Evolutionary conservation across 441 rosid genomes (phyloP).

Genomic region (Melastoma candidum): DNA sequence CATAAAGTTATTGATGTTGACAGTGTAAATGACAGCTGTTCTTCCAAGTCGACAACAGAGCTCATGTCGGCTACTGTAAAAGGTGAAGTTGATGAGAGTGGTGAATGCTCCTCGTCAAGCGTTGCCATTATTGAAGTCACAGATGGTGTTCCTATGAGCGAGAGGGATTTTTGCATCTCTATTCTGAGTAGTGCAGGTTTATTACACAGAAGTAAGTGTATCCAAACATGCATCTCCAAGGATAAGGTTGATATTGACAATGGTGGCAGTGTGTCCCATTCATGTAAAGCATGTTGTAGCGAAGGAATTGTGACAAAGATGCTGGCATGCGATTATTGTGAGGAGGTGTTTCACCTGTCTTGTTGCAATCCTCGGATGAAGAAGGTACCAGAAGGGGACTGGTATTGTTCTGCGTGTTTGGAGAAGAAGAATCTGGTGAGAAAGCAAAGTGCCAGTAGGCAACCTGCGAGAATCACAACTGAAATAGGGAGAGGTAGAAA

Average conservation of each 20-base stretch:
- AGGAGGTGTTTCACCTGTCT: conserved; percentile 67
- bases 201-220: conserved; percentile 22
- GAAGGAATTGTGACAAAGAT: conserved; percentile 35
- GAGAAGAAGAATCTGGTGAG: conserved; percentile 35
- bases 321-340: conserved; percentile 86
- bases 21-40: conserved; percentile 58
- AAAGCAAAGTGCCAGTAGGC: conserved; percentile 23
- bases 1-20: conserved; percentile 35
- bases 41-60: conserved; percentile 49
- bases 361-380: conserved; percentile 56
- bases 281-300: conserved; percentile 65
- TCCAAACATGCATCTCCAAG: conserved; percentile 15
- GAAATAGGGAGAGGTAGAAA: conserved; percentile 26
- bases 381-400: conserved; percentile 51
- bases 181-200: conserved; percentile 25
- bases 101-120: conserved; percentile 62
- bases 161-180: conserved; percentile 33
- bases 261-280: conserved; percentile 24
- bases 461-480: conserved; percentile 26
- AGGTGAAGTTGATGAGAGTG: conserved; percentile 39
- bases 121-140: conserved; percentile 23
- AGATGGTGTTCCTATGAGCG: conserved; percentile 25
- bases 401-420: conserved; percentile 73
- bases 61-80: conserved; percentile 37
- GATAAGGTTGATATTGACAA: conserved; percentile 21